phyloP scores from a whole-genome alignment of 1,284 basidiomycete genomes.

The Cutaneotrichosporon dermatis region DNA sequence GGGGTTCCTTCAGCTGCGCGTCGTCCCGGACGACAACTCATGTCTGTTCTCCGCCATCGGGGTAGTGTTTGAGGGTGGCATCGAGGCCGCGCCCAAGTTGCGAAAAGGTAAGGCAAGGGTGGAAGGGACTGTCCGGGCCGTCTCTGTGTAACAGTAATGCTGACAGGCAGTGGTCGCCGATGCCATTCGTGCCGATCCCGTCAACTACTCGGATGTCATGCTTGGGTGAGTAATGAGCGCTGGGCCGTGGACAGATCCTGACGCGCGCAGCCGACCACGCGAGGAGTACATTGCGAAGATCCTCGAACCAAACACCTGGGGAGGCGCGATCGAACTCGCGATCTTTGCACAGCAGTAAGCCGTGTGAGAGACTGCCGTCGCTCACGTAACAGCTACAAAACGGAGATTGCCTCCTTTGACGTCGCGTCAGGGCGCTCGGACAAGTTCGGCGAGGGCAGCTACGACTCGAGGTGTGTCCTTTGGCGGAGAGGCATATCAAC shows the following conservation, averaged over 20 bases:
- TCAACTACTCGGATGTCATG: conserved; percentile 73
- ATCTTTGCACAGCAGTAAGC: conserved; percentile 66
- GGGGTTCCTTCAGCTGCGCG: conserved; percentile 51
- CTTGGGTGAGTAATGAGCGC: conserved; percentile 60
- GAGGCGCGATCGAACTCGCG: conserved; percentile 84
- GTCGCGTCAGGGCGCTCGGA: conserved; percentile 88
- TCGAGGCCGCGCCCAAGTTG: conserved; percentile 53
- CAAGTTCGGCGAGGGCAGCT: conserved; percentile 62
- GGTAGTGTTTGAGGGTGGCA: conserved; percentile 75
- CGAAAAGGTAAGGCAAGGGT: conserved; percentile 28
- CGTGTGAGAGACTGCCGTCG: background rate
- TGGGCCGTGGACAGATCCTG: background rate
- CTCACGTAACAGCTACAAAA: conserved; percentile 54
- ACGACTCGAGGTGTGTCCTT: conserved; percentile 40
- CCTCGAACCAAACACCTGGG: conserved; percentile 74
- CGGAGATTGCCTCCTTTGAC: conserved; percentile 84
- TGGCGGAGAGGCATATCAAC: no score
- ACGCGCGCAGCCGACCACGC: conserved; percentile 58
- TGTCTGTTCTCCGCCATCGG: conserved; percentile 84
- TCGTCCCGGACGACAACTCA: conserved; percentile 88
- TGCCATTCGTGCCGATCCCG: conserved; percentile 64
- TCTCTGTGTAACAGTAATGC: conserved; percentile 5
- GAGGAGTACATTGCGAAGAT: conserved; percentile 76
- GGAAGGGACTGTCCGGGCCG: no score
- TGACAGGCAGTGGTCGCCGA: conserved; percentile 66